phyloP scores from a whole-genome alignment of 441 rosid genomes.

The Erodium texanum region DNA sequence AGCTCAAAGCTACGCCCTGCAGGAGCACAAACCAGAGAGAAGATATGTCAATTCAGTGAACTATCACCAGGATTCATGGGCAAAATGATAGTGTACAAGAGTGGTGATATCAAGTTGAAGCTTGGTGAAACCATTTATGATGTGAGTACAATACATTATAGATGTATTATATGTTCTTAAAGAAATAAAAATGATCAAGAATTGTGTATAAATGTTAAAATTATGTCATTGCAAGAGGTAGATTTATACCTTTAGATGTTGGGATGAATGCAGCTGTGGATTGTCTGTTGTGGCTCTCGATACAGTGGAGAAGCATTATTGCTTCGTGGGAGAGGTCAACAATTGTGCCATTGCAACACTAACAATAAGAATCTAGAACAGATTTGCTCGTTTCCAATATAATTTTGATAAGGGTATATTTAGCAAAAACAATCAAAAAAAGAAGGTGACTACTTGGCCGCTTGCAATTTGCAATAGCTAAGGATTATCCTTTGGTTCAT shows the following conservation, averaged over 20 bases:
- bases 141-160: slow-evolving; percentile 36
- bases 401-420: slow-evolving; percentile 1
- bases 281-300: slow-evolving; percentile 43
- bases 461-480: neutral
- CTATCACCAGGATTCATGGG: slow-evolving; percentile 74
- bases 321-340: slow-evolving; percentile 49
- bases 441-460: too few species aligned
- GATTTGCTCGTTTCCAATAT: slow-evolving; percentile 1
- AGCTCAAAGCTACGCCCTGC: slow-evolving; percentile 15
- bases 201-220: too few species aligned
- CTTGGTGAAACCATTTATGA: slow-evolving; percentile 61
- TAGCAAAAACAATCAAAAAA: neutral
- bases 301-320: slow-evolving; percentile 41
- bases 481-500: neutral
- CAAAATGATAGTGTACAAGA: slow-evolving; percentile 62
- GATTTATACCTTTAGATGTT: too few species aligned
- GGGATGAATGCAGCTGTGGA: slow-evolving; percentile 43
- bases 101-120: slow-evolving; percentile 74
- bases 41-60: slow-evolving; percentile 31
- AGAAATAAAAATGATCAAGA: too few species aligned
- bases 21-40: slow-evolving; percentile 13
- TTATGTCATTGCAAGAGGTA: too few species aligned
- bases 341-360: slow-evolving; percentile 62
- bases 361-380: slow-evolving; percentile 27
- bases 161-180: too few species aligned